phyloP scores from a whole-genome alignment of 2,329 filamentous ascomycete genomes.

The Lecanosticta acicola region DNA sequence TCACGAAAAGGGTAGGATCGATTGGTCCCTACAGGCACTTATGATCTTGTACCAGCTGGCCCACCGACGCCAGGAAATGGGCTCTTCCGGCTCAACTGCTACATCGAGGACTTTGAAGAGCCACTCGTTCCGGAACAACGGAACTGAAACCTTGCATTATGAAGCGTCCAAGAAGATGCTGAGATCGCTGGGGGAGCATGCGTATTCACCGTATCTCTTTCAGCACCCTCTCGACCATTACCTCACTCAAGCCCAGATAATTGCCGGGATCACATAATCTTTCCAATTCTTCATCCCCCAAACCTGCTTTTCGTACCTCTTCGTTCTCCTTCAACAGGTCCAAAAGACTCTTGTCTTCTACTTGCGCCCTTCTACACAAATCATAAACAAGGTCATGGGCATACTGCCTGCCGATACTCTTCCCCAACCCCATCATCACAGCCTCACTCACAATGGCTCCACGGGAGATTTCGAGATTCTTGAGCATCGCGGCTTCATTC shows the following conservation, averaged over 20 bases:
- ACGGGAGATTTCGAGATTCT: slow-evolving; percentile 30
- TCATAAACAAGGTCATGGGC: slow-evolving; percentile 35
- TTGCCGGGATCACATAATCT: slow-evolving; percentile 25
- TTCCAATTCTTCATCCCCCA: slow-evolving; percentile 20
- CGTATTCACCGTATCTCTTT: not conserved
- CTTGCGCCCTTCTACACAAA: slow-evolving; percentile 26
- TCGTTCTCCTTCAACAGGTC: slow-evolving; percentile 23
- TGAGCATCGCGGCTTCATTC: slow-evolving; percentile 23
- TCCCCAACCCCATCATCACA: slow-evolving; percentile 37
- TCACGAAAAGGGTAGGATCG: no score
- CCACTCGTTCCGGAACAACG: no score
- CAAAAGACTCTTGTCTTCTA: slow-evolving; percentile 17
- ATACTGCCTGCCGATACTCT: slow-evolving; percentile 32
- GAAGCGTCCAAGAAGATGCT: no score
- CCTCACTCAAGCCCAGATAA: slow-evolving; percentile 26
- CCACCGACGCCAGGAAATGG: no score
- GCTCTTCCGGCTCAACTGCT: no score
- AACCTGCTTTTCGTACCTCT: slow-evolving; percentile 19
- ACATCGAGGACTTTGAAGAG: no score
- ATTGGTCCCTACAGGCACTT: no score
- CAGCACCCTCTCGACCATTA: slow-evolving; percentile 27
- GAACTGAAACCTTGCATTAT: no score
- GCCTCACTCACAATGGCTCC: slow-evolving; percentile 35
- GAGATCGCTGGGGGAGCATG: no score
- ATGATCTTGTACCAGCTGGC: no score